Conservation (phyloP, 805 yeast species). For the Ogataea angusta region DNA sequence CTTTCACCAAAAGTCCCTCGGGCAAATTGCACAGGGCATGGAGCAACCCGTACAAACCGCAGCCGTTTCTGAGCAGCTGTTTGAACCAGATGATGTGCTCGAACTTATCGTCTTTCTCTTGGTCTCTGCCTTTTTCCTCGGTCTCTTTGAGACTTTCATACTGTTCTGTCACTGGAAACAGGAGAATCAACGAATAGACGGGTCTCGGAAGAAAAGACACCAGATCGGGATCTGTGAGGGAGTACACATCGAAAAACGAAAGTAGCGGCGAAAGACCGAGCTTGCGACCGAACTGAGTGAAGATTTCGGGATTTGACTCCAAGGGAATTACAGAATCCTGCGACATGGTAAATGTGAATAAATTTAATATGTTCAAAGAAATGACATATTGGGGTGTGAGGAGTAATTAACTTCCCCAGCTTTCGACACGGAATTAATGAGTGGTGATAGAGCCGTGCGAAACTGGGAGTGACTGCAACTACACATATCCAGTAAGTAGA, state of each 20-base stretch:
- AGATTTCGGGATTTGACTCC: conserved; percentile 87
- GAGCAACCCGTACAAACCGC: conserved; percentile 87
- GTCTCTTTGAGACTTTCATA: conserved; percentile 51
- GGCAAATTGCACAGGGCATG: conserved; percentile 55
- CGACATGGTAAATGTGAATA: conserved; percentile 1
- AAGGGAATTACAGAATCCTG: conserved; percentile 65
- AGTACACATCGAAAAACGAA: conserved; percentile 76
- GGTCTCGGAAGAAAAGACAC: conserved; percentile 82
- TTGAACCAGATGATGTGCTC: conserved; percentile 65
- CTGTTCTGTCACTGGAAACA: conserved; percentile 71
- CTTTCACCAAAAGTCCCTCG: conserved; percentile 39
- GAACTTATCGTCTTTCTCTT: conserved; percentile 28
- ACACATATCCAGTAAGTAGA: too few species aligned
- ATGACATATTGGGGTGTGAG: too few species aligned
- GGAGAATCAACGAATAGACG: conserved; percentile 64
- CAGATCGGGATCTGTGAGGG: conserved; percentile 80
- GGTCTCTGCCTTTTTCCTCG: conserved; percentile 22
- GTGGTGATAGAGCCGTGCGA: too few species aligned
- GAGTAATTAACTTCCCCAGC: too few species aligned
- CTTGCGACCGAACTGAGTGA: conserved; percentile 61
- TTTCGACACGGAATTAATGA: too few species aligned
- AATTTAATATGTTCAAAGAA: background rate
- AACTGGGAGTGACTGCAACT: too few species aligned
- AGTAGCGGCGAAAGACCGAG: conserved; percentile 64
- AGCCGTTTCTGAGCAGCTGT: conserved; percentile 83